Evolutionary conservation across 2,329 filamentous ascomycete species (phyloP), one percentile per base, ranked within the genome.

Genomic region (Aspergillus neoniger): DNA sequence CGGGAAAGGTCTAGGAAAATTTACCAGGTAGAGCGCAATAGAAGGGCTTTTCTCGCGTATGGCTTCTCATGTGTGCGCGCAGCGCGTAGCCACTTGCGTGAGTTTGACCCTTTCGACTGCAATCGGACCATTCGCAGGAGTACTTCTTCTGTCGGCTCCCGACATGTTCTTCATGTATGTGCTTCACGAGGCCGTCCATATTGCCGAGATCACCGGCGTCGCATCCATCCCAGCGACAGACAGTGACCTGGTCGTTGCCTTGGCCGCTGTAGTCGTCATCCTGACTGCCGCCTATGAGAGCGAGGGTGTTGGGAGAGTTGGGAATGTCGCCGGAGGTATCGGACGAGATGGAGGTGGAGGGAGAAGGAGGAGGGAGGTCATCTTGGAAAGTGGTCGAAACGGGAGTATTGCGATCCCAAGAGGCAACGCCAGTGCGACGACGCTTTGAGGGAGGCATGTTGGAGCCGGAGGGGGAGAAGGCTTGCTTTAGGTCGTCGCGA

Each of bases 31-130:
- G 79, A 30, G 92, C 91, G 77, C 95, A 99, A 79, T 96, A 97
- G 74, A 98, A 98, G 0, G 95, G 95, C 80, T 99, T 99, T 82
- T 99, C 95, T 72, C 95, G 86, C 1, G 95, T 99, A 76, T 99
- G 95, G 74, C 93, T 97, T 68, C 95, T 85, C 93, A 99, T 96
- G 73, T 99, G 95, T 9, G 95, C 95, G 75, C 96, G 93, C 65
- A 99, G 81, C 4, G 95, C 95, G 79, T 99, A 99, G 2, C 92
- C 95, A 71, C 92, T 96, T 1, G 94, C 94, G 78, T 99, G 95
- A 17, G 91, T 88, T 77, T 95, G 87, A 61, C 92, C 92, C 80
- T 96, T 98, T 63, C 93, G 82, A 56, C 83, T 85, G 75, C 95
- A 99, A 67, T 94, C 94, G 61, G 86, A 87, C 95, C 95, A 99